Evolutionary conservation across 83 land plant species (phyloP), one percentile per base, ranked within the genome.

Genomic region (Thuja plicata): DNA sequence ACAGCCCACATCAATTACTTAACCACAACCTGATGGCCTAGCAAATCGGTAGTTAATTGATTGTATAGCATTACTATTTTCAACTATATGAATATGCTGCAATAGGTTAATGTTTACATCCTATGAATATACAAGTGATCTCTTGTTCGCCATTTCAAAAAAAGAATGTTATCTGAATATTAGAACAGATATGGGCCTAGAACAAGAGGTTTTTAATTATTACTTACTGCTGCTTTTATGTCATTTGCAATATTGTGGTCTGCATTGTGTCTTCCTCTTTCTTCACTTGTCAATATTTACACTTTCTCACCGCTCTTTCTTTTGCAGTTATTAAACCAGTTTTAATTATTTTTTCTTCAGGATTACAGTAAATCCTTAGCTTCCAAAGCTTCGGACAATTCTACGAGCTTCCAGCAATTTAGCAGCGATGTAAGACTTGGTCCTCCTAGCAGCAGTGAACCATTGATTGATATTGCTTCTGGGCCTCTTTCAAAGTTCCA

Each of bases 401-500:
- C 73, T 82, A 30, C 19, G 12, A 12, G 35, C 38, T 38, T 54
- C 37, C 40, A 24, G 15, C 81, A 86, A 8, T 54, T 60, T 30
- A 88, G 86, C 43, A 89, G 94, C 89, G 92, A 93, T 91, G 87
- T 91, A 37, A 87, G 57, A 78, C 74, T 93, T 90, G 87, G 88
- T 90, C 57, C 86, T 93, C 88, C 92, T 83, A 82, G 87, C 80
- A 84, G 73, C 84, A 87, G 52, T 76, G 94, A 89, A 77, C 88
- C 92, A 41, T 87, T 94, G 73, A 89, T 94, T 88, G 94, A 96
- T 88, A 89, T 95, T 19, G 87, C 92, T 78, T 77, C 91, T 46
- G 96, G 96, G 45, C 98, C 99, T 45, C 85, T 97, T 78, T 93
- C 88, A 60, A 91, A 92, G 81, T 98, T 97, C 88, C 97, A 96